Conservation (phyloP, 345 rosid species). For the Eucalyptus coolabah region DNA sequence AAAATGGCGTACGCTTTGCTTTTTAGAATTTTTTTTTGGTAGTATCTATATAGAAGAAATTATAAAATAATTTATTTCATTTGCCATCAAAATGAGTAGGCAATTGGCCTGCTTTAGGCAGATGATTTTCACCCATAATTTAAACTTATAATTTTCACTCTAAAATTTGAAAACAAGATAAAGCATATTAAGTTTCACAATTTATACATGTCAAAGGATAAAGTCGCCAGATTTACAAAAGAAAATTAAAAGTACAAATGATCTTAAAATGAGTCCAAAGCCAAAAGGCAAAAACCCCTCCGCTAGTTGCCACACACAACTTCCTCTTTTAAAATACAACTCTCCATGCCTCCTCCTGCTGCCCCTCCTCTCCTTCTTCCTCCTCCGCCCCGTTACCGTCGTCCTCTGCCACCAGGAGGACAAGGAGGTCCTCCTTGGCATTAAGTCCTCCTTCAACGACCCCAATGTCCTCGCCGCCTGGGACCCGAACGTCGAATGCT, state of each 20-base stretch:
- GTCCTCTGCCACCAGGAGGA: neutral
- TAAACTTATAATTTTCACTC: neutral
- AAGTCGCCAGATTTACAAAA: neutral
- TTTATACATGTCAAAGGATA: neutral
- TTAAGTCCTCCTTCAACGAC: neutral
- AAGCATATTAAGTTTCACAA: neutral
- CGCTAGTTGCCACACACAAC: neutral
- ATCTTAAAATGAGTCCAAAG: neutral
- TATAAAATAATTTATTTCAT: no score
- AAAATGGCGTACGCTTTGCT: accelerated
- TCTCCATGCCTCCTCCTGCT: neutral
- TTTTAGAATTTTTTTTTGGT: no score
- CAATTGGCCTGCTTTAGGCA: neutral
- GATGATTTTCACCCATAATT: neutral
- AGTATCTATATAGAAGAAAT: neutral
- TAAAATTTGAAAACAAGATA: neutral
- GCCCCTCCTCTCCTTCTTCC: neutral
- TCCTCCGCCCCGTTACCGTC: neutral
- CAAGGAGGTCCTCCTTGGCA: neutral
- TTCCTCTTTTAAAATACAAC: neutral
- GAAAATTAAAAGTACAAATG: neutral
- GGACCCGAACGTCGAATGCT: neutral
- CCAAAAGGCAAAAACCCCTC: neutral
- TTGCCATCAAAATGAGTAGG: neutral
- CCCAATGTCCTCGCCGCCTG: neutral